Base-by-base conservation (phyloP, 1,139 yeast genomes). In the Meyerozyma elateridarum region DNA sequence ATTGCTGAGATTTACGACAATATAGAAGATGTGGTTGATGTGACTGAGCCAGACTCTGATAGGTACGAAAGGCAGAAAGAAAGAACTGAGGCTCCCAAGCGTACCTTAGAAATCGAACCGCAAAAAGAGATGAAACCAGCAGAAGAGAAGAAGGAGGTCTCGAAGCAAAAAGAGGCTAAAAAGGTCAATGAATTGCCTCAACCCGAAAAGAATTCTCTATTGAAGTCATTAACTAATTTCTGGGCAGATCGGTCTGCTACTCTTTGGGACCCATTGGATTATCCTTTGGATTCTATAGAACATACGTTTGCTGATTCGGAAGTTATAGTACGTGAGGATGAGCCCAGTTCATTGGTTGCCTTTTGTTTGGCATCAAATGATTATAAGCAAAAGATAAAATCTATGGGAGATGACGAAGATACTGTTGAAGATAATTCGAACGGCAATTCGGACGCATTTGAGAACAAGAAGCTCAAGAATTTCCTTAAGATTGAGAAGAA, bases 211-310 rank as follows among this genome's bases (percentile, higher is more conserved):
- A 75, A 79, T 20, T 81, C 96, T 1, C 56, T 93, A 20, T 73
- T 93, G 60, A 87, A 85, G 47, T 79, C 95, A 0, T 63, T 93
- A 36, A 77, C 95, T 0, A 87, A 81, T 48, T 89, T 91, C 57
- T 91, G 98, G 98, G 97, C 96, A 1, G 98, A 93, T 57, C 63
- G 98, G 46, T 85, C 97, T 1, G 91, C 97, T 0, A 84, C 95
- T 2, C 72, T 93, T 15, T 93, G 98, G 98, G 88, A 85, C 43
- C 95, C 96, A 0, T 61, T 93, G 25, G 82, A 76, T 14, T 89
- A 88, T 54, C 96, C 97, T 0, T 64, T 89, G 25, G 71, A 73
- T 15, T 68, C 85, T 0, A 74, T 82, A 1, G 97, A 93, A 49
- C 98, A 93, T 54, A 77, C 93, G 5, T 91, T 91, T 64, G 88